Conservation (phyloP, 1,139 yeast genomes). For the Diutina siamensis region DNA sequence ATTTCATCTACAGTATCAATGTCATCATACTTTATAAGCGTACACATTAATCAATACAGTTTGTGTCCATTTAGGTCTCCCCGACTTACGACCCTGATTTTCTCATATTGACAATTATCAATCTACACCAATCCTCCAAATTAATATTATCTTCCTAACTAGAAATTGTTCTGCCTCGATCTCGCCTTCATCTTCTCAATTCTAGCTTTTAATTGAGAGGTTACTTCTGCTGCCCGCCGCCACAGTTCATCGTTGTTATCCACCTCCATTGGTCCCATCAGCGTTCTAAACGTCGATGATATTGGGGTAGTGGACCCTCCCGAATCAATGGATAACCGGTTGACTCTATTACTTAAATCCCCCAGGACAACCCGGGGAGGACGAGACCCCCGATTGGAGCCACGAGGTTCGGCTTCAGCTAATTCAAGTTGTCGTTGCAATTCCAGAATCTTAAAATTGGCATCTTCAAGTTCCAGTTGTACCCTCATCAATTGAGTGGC, state of each 20-base stretch:
- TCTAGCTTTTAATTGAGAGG: conserved; percentile 72
- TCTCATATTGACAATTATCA: too few species aligned
- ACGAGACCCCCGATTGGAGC: conserved; percentile 9
- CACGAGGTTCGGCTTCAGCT: conserved; percentile 24
- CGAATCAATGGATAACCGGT: conserved; percentile 30
- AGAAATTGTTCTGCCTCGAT: conserved; percentile 4
- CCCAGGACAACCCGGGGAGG: conserved; percentile 19
- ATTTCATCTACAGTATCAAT: too few species aligned
- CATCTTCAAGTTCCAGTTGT: conserved; percentile 47
- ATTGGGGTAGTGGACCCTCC: background rate
- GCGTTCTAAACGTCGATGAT: background rate
- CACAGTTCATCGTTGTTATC: conserved; percentile 57
- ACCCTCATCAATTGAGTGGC: conserved; percentile 55
- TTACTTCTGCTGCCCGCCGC: conserved; percentile 85
- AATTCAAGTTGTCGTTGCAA: conserved; percentile 38
- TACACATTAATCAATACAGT: too few species aligned
- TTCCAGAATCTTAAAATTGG: conserved; percentile 35
- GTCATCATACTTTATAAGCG: too few species aligned
- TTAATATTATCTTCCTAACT: background rate
- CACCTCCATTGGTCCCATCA: background rate
- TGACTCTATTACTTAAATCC: conserved; percentile 34
- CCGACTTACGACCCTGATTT: too few species aligned
- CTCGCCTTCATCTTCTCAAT: conserved; percentile 70
- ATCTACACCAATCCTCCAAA: too few species aligned
- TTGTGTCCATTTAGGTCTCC: too few species aligned